phyloP scores from a whole-genome alignment of 2,329 filamentous ascomycete species.

The Neofusicoccum parvum region DNA sequence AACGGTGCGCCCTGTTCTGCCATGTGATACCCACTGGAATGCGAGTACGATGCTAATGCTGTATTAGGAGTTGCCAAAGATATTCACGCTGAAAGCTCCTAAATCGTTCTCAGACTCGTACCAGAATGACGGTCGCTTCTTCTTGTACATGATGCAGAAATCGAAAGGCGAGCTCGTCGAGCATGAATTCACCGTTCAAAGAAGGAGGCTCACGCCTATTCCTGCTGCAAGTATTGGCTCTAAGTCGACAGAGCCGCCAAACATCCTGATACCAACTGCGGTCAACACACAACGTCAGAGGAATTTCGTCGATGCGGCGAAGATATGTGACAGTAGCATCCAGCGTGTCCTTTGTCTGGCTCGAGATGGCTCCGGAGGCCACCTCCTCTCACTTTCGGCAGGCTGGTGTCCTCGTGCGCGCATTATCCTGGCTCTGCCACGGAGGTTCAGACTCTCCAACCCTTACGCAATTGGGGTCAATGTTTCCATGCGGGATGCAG shows the following conservation, averaged over 20 bases:
- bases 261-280: constrained; percentile 39
- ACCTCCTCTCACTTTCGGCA: constrained; percentile 34
- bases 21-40: background rate
- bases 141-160: constrained; percentile 40
- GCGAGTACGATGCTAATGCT: no score
- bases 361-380: constrained; percentile 27
- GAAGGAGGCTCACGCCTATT: constrained; percentile 36
- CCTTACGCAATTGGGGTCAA: constrained; percentile 33
- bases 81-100: constrained; percentile 35
- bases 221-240: constrained; percentile 28
- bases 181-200: constrained; percentile 39
- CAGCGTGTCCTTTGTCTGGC: constrained; percentile 35
- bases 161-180: constrained; percentile 37
- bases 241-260: background rate
- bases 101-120: constrained; percentile 40
- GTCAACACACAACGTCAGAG: constrained; percentile 31
- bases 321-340: constrained; percentile 35
- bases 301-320: constrained; percentile 33
- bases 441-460: constrained; percentile 34
- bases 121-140: constrained; percentile 35
- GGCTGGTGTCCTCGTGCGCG: constrained; percentile 42
- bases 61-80: constrained; percentile 27
- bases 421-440: constrained; percentile 21
- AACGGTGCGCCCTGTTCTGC: constrained; percentile 26
- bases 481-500: background rate